Percentiles rank a stretch among this genome's conserved stretches.
phyloP scores from a whole-genome alignment of 768 basidiomycete species.

The Galerina marginata region DNA sequence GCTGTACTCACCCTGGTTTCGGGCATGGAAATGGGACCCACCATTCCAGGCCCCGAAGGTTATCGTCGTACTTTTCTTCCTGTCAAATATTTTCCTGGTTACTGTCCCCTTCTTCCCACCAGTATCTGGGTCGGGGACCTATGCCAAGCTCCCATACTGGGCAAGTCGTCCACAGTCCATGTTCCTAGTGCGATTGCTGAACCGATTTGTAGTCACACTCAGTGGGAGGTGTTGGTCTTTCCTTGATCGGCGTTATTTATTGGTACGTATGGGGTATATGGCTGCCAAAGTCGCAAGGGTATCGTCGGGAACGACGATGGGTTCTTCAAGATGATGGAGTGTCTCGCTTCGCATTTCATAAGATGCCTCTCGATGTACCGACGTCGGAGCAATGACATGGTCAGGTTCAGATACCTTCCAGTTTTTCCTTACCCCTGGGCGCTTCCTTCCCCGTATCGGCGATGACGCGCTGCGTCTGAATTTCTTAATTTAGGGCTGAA shows the following conservation, averaged over 20 bases:
- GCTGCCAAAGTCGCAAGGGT: conserved; percentile 54
- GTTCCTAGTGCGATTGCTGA: not conserved
- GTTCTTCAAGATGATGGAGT: conserved; percentile 62
- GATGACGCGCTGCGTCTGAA: too few species aligned
- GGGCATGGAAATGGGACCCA: conserved; percentile 60
- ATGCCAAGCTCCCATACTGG: conserved; percentile 70
- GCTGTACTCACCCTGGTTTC: conserved; percentile 54
- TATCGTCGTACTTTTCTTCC: conserved; percentile 58
- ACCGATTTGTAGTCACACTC: conserved; percentile 49
- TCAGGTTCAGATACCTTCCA: not conserved
- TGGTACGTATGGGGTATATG: conserved; percentile 60
- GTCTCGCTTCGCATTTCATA: conserved; percentile 56
- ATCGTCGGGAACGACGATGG: conserved; percentile 52
- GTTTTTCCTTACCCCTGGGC: not conserved
- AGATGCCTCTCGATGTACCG: conserved; percentile 30
- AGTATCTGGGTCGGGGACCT: conserved; percentile 50
- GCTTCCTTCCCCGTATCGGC: too few species aligned
- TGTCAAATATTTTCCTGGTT: conserved; percentile 71
- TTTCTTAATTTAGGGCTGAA: too few species aligned
- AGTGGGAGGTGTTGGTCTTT: conserved; percentile 50
- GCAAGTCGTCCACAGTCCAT: conserved; percentile 42
- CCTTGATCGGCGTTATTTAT: conserved; percentile 55
- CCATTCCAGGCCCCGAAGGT: conserved; percentile 63
- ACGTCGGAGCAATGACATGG: not conserved
- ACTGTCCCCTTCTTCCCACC: conserved; percentile 70